Evolutionary conservation across 139 green algal species (phyloP).

Genomic region (Coelastrella sp.): DNA sequence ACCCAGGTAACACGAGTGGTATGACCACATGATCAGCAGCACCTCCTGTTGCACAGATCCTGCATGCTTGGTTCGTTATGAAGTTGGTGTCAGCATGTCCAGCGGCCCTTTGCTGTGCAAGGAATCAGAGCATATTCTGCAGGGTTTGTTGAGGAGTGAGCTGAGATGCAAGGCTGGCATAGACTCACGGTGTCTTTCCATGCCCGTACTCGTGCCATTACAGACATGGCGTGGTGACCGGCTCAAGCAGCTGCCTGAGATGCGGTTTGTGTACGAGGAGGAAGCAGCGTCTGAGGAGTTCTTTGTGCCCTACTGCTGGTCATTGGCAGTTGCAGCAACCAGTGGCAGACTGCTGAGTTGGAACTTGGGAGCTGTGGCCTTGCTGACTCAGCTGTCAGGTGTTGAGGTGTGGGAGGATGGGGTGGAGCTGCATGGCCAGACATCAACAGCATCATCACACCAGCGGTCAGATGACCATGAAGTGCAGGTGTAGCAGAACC

Average conservation of each 20-base stretch:
- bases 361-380: constrained; percentile 29
- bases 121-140: too few relatives aligned
- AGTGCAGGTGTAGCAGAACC: neutral
- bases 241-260: constrained; percentile 66
- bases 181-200: too few relatives aligned
- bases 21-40: too few relatives aligned
- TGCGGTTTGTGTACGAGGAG: constrained; percentile 84
- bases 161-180: too few relatives aligned
- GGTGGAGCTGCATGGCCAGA: too few relatives aligned
- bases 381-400: constrained; percentile 38
- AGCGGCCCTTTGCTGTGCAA: too few relatives aligned
- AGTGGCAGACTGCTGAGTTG: constrained; percentile 1
- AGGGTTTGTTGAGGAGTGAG: too few relatives aligned
- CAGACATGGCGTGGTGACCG: constrained; percentile 65
- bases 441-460: too few relatives aligned
- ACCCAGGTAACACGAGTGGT: constrained; percentile 11
- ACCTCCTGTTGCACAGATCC: too few relatives aligned
- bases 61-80: too few relatives aligned
- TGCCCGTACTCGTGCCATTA: neutral
- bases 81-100: too few relatives aligned
- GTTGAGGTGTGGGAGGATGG: neutral
- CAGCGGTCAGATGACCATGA: constrained; percentile 25
- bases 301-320: constrained; percentile 70
- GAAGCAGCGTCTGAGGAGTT: constrained; percentile 79
- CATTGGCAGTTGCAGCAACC: constrained; percentile 40